A percentile compares a stretch with the other conserved stretches of the same genome.
Evolutionary conservation across 2,329 filamentous ascomycete species (phyloP).

Genomic region (Lachnellula occidentalis): DNA sequence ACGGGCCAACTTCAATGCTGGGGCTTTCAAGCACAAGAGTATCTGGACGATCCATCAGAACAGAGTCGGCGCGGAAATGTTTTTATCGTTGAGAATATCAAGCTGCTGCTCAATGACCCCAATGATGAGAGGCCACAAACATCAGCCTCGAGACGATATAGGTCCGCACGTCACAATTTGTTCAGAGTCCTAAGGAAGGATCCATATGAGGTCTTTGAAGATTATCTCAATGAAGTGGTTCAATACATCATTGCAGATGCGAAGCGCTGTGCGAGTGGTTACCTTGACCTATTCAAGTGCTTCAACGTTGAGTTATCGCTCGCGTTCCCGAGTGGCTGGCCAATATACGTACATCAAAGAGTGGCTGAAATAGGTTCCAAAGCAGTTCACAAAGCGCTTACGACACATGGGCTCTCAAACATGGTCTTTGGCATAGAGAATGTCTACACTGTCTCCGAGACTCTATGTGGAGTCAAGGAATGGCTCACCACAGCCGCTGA

Average conservation of each 20-base stretch:
- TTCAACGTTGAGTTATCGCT: conserved; percentile 10
- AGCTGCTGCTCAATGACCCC: conserved; percentile 9
- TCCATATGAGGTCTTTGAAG: conserved; percentile 8
- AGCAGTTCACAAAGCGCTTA: conserved; percentile 6
- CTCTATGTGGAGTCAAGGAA: conserved; percentile 11
- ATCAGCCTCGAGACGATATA: conserved; percentile 1
- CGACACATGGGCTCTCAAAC: conserved; percentile 1
- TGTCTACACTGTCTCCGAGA: conserved; percentile 16
- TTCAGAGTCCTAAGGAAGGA: background rate
- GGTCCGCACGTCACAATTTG: conserved; percentile 1
- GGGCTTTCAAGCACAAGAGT: conserved; percentile 12
- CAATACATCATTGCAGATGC: background rate
- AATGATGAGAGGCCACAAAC: background rate
- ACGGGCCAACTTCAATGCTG: conserved; percentile 1
- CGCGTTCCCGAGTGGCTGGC: conserved; percentile 17
- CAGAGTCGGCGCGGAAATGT: conserved; percentile 3
- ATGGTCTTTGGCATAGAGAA: conserved; percentile 11
- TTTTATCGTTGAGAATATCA: conserved; percentile 12
- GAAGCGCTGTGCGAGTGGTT: background rate
- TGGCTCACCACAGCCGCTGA: conserved; percentile 6
- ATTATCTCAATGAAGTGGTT: conserved; percentile 4
- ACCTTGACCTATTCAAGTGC: background rate
- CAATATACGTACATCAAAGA: conserved; percentile 5
- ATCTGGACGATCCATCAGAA: conserved; percentile 8
- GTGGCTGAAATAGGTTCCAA: conserved; percentile 9